These are phyloP conservation scores for Fusarium xylarioides DNA, from an alignment of 2,329 filamentous ascomycete genomes.

Conservation along the genomic window DNA sequence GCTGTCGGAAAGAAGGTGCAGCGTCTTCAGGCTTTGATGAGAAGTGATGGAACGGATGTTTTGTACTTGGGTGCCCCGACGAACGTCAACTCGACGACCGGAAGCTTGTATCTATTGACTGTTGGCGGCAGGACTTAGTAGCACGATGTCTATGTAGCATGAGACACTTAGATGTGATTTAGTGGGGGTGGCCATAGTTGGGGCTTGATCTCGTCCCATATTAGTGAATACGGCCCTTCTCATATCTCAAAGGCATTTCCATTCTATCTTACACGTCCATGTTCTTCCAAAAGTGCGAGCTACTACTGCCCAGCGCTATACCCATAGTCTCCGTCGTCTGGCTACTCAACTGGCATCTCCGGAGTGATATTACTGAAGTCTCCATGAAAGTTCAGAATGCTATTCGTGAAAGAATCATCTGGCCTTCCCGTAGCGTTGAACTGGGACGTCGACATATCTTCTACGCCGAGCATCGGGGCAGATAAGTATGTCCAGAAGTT, in stretches of 20 bases:
- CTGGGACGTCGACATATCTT: neutral
- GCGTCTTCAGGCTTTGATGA: slow-evolving; percentile 19
- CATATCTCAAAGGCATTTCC: neutral
- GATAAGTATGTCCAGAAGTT: slow-evolving; percentile 10
- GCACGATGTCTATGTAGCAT: accelerated
- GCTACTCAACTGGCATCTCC: neutral
- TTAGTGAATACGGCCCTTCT: neutral
- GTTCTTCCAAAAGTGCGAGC: too few relatives aligned
- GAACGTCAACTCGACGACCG: slow-evolving; percentile 18
- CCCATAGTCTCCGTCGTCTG: neutral
- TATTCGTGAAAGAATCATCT: neutral
- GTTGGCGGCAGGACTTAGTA: neutral
- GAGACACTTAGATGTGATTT: neutral
- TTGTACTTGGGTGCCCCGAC: slow-evolving; percentile 19
- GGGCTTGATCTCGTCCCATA: neutral
- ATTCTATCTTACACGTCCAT: neutral
- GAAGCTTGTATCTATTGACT: slow-evolving; percentile 13
- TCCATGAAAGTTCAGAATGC: slow-evolving; percentile 5
- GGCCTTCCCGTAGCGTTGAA: neutral
- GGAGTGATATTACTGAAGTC: neutral
- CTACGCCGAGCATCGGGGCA: neutral
- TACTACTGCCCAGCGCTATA: neutral
- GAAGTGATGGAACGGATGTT: slow-evolving; percentile 16
- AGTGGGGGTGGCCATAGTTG: neutral
- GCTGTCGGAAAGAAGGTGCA: slow-evolving; percentile 11